A percentile compares a stretch with the other conserved stretches of the same genome.
Conservation (phyloP, 306 rosid species). For the Acacia melanoxylon region DNA sequence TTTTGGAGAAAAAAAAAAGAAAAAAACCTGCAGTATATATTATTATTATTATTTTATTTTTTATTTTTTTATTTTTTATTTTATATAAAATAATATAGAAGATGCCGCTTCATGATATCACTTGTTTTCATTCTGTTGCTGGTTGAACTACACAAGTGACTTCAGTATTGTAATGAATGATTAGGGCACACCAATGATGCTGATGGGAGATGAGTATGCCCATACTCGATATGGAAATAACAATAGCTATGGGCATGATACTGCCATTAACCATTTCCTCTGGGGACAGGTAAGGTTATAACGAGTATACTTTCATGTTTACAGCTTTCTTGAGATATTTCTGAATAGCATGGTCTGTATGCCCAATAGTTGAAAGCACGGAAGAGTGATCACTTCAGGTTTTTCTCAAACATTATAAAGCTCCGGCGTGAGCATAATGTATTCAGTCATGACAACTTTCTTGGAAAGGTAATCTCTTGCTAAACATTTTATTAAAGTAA, state of each 20-base stretch:
- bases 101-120: constrained; percentile 10
- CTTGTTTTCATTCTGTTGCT: constrained; percentile 28
- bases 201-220: constrained; percentile 97
- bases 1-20: not conserved
- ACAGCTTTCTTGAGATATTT: constrained; percentile 24
- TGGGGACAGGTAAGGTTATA: constrained; percentile 67
- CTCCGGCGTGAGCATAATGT: constrained; percentile 59
- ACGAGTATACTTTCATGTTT: constrained; percentile 7
- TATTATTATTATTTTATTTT: not conserved
- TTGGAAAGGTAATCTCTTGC: constrained; percentile 55
- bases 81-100: constrained; percentile 21
- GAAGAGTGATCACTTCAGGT: constrained; percentile 72
- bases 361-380: constrained; percentile 62
- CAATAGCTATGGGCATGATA: constrained; percentile 95
- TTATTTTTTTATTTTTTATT: constrained; percentile 14
- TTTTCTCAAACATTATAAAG: constrained; percentile 72
- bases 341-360: constrained; percentile 22
- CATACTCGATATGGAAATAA: constrained; percentile 92
- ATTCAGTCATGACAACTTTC: constrained; percentile 66
- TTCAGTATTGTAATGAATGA: constrained; percentile 35
- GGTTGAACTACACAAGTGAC: constrained; percentile 22
- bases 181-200: constrained; percentile 97
- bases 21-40: not conserved
- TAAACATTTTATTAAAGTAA: constrained; percentile 14
- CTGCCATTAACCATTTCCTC: constrained; percentile 70